Evolutionary conservation across 331 rosid genomes (phyloP), one percentile per base, ranked within the genome.

Genomic region (Quercus tomentella): DNA sequence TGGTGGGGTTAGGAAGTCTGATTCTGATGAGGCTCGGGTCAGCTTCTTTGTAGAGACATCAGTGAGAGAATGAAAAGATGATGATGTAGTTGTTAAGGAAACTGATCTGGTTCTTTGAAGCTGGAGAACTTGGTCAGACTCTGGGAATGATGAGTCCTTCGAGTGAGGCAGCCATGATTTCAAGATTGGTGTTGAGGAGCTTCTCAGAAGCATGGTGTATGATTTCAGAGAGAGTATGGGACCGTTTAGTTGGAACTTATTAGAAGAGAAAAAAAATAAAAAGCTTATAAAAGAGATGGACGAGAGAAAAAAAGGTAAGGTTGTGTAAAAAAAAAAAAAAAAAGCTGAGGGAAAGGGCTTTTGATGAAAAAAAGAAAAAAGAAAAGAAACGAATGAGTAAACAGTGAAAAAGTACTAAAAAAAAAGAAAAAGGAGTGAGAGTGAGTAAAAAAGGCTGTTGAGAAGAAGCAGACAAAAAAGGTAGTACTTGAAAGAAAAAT

Each of bases 141-240:
- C 94, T 1, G 78, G 70, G 62, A 81, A 85, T 17, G 83, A 85
- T 17, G 87, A 69, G 2, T 76, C 91, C 63, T 76, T 87, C 75
- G 77, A 77, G 79, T 76, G 89, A 56, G 75, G 83, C 17, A 79
- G 28, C 86, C 87, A 78, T 70, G 98, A 91, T 45, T 86, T 86
- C 77, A 61, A 85, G 80, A 88, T 81, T 26, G 94, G 91, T 18
- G 94, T 56, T 0, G 91, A 91, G 31, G 88, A 88, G 74, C 89
- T 92, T 82, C 92, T 84, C 33, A 89, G 89, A 65, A 86, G 83
- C 97, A 94, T 92, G 74, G 35, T 82, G 31, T 14, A 51, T 30
- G 25, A 22, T 62, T 72, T 12, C 15, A n/a, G 17, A 37, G 56
- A 17, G 33, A 22, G 35, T 35, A 70, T 4, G 76, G 57, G n/a